Conservation (phyloP, 2,329 filamentous ascomycete genomes). For the Thielaviopsis populi region DNA sequence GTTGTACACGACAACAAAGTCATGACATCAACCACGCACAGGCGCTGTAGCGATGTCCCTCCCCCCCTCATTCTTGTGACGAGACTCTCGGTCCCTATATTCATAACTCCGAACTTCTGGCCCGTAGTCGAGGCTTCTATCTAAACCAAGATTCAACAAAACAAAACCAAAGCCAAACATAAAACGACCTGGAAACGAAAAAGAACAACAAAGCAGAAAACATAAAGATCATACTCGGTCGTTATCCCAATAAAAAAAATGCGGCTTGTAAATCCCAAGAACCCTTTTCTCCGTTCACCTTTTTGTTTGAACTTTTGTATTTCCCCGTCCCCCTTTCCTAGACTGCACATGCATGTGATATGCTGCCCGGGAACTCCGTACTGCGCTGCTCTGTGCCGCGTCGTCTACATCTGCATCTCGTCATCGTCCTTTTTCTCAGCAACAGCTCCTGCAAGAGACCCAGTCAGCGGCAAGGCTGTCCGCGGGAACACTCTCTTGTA, state of each 20-base stretch:
- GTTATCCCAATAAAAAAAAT: constrained; percentile 2
- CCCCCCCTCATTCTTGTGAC: not conserved
- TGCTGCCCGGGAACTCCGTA: too few species aligned
- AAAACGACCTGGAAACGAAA: not conserved
- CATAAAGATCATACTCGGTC: constrained; percentile 5
- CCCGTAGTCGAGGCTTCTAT: not conserved
- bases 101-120: not conserved
- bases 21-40: not conserved
- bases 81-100: not conserved
- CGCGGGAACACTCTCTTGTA: constrained; percentile 80
- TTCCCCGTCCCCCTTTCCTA: not conserved
- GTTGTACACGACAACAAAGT: not conserved
- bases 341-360: too few species aligned
- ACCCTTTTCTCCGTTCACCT: not conserved
- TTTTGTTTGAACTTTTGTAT: constrained; percentile 3
- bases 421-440: constrained; percentile 14
- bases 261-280: not conserved
- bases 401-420: constrained; percentile 16
- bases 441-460: constrained; percentile 28
- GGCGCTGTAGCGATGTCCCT: too few species aligned
- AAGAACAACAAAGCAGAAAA: not conserved
- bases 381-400: too few species aligned
- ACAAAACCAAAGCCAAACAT: constrained; percentile 4
- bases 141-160: constrained; percentile 7
- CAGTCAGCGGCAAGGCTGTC: constrained; percentile 37